Base-by-base conservation (phyloP, 2,329 filamentous ascomycete genomes). In the Ploettnerulaceae sp. region DNA sequence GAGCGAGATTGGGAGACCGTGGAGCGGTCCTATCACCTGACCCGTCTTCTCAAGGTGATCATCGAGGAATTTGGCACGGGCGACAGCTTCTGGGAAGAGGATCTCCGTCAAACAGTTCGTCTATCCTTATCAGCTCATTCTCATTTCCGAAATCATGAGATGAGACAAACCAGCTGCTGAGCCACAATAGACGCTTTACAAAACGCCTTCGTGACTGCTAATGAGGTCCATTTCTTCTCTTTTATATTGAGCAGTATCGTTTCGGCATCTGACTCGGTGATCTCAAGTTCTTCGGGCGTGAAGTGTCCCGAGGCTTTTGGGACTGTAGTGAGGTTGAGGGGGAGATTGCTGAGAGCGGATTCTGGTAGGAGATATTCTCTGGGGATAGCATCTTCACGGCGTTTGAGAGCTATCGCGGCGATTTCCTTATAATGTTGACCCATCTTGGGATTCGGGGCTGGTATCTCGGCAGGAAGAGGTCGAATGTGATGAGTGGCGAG, bases 91-190 rank as follows among this genome's bases (percentile, higher is more conserved):
- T 7, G 72, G 63, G 54, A 79, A 77, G 45, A 81, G 69, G 18
- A 73, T 71, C 52, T 81, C 76, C 1, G 73, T 77, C 3, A 82
- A 63, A 57, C 79, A 82, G 51, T 81, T 81, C 29, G 74, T 79
- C 74, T 77, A 28, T 25, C 8, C 42, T 29, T 20, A 29, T 44
- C 17, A 36, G 38, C 11, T 17, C 9, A 3, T 14, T 29, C 6
- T 20, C 2, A 4, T 17, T 8, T 24, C 11, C n/a, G 7, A 22
- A 25, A 14, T 33, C 15, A 34, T 11, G 5, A 20, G 26, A n/a
- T 32, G n/a, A 11, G 34, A 53, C 54, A 14, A 62, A 76, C 73
- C 55, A 78, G 54, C 61, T 79, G 75, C 52, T 79, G 75, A 6
- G 75, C 75, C 15, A 74, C 71, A 3, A 72, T 67, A 4, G 75